A percentile compares a stretch with the other conserved stretches of the same genome.
Evolutionary conservation across 208 protist species (phyloP).

Genomic region (Leishmania martiniquensis): DNA sequence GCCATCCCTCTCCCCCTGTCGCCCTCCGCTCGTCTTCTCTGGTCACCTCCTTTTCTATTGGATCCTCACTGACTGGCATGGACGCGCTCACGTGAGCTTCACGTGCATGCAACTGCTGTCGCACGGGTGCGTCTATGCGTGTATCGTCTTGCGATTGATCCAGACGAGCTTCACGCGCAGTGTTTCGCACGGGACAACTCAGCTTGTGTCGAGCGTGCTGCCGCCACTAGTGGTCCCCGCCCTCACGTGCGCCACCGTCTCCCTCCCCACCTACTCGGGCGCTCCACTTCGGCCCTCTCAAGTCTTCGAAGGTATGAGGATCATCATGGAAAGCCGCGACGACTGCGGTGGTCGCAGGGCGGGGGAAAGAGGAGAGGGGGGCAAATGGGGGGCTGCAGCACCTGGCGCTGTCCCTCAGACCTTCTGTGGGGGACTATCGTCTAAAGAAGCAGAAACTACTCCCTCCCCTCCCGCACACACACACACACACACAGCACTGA

Average conservation of each 20-base stretch:
- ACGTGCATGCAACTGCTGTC: neutral
- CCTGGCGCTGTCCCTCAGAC: too few species aligned
- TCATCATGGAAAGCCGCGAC: too few species aligned
- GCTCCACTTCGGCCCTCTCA: neutral
- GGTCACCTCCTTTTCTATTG: slow-evolving; percentile 1
- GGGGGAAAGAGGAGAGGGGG: too few species aligned
- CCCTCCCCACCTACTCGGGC: neutral
- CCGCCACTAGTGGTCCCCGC: neutral
- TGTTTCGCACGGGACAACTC: neutral
- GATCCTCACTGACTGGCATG: neutral
- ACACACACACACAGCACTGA: neutral
- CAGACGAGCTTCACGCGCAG: neutral
- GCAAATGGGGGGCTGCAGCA: too few species aligned
- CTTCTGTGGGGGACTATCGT: too few species aligned
- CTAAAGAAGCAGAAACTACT: neutral
- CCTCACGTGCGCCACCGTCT: neutral
- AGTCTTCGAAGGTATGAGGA: neutral
- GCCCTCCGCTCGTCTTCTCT: neutral
- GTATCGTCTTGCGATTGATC: neutral
- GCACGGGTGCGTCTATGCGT: neutral
- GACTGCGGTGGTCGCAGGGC: too few species aligned
- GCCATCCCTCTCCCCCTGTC: neutral
- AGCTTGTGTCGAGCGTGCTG: neutral
- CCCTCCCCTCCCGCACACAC: neutral
- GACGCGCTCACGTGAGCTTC: neutral